Conservation (phyloP, 805 yeast species). For the Naumovozyma castellii region DNA sequence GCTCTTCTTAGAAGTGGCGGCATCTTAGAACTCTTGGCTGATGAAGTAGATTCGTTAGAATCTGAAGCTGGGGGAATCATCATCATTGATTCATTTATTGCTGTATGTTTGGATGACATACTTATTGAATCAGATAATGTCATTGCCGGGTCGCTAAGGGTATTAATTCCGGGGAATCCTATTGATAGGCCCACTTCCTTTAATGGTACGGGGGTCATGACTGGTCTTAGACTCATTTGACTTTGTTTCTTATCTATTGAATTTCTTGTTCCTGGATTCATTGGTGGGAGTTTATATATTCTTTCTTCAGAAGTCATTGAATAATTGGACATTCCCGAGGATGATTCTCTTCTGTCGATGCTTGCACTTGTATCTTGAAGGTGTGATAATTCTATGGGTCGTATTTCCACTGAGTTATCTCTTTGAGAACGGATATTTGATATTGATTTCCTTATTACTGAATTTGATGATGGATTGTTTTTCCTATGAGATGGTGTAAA, state of each 20-base stretch:
- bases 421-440: not conserved
- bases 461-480: not conserved
- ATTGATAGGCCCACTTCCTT: not conserved
- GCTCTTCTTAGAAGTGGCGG: slow-evolving; percentile 26
- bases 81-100: not conserved
- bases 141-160: not conserved
- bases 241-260: not conserved
- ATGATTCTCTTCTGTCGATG: not conserved
- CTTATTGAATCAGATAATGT: not conserved
- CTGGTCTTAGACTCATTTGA: not conserved
- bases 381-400: not conserved
- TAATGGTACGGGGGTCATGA: not conserved
- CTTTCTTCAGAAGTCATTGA: not conserved
- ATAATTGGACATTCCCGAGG: not conserved
- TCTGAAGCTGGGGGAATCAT: not conserved
- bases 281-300: not conserved
- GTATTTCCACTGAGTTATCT: not conserved
- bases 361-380: too few relatives aligned
- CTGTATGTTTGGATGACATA: not conserved
- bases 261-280: not conserved
- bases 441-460: not conserved
- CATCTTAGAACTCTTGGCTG: slow-evolving; percentile 6
- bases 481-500: not conserved
- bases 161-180: not conserved
- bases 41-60: not conserved